Conservation (phyloP, 2,329 filamentous ascomycete genomes). For the Penicillium janthinellum region DNA sequence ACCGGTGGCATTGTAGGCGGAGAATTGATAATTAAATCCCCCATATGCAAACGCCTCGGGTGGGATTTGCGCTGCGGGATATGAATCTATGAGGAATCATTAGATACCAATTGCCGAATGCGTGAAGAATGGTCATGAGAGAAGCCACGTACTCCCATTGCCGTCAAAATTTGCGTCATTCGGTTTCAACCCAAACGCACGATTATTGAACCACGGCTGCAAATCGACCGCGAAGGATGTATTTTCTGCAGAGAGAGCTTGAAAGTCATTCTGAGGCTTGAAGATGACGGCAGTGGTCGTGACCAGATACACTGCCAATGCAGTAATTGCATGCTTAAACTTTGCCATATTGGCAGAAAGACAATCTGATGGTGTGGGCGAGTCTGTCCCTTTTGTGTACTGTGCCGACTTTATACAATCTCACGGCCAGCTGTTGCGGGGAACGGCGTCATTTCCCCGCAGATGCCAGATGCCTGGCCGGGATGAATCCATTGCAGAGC, state of each 20-base stretch:
- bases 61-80: conserved; percentile 42
- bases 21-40: conserved; percentile 42
- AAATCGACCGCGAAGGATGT: conserved; percentile 18
- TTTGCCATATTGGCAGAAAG: neutral
- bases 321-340: neutral
- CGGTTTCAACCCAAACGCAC: conserved; percentile 39
- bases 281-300: conserved; percentile 16
- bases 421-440: neutral
- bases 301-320: conserved; percentile 1
- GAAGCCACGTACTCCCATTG: conserved; percentile 24
- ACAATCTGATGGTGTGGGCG: neutral
- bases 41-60: conserved; percentile 38
- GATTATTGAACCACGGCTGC: conserved; percentile 34
- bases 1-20: conserved; percentile 38
- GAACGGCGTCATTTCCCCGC: conserved; percentile 14
- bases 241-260: conserved; percentile 11
- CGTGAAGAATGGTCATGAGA: neutral
- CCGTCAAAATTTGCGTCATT: conserved; percentile 42
- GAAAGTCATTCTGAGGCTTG: conserved; percentile 24
- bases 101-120: neutral
- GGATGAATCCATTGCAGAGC: neutral
- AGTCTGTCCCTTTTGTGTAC: neutral
- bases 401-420: neutral
- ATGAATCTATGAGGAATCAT: conserved; percentile 27
- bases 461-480: conserved; percentile 1